Evolutionary conservation across 2,329 filamentous ascomycete species (phyloP), one percentile per base, ranked within the genome.

Genomic region (Colletotrichum eleusines): DNA sequence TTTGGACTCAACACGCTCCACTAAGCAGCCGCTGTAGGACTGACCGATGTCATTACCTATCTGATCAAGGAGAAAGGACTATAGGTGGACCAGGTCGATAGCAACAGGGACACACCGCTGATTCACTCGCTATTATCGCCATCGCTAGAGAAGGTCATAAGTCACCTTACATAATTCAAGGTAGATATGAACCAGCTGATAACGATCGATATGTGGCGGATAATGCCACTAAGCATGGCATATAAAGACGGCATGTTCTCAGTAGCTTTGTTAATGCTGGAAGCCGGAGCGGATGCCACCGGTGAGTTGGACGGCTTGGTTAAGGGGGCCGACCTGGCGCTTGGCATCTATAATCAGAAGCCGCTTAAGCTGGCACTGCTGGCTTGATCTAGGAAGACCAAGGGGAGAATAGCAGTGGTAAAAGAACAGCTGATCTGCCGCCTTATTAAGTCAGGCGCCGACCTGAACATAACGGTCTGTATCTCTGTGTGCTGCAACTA

Each of bases 31-130:
- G 3, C 35, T 26, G 8, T 18, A 1, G 3, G 26, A 42, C 35
- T 66, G 3, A 66, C 26, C 6, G 3, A 59, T 20, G 23, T 66
- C 1, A 66, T 66, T 1, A 53, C 26, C 5, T 66, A 66, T 26
- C 35, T 66, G 2, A 51, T 66, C 2, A 11, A 65, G 6, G 31
- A 65, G 23, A 59, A 40, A 65, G 33, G 33, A 26, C 11, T 59
- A 8, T 18, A 5, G 11, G 44, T 65, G 4, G 14, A 65, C 3
- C 1, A 23, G 31, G 44, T 28, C 11, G 11, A 65, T 16, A 65
- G 38, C 7, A 65, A 65, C 7, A 4, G 28, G 9, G 28, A 65
- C 4, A 65, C 4, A 5, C 33, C 3, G 53, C 53, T 6, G 28
- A n/a, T n/a, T n/a, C n/a, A n/a, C n/a, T n/a, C n/a, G n/a, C n/a